Percentiles rank a stretch among this genome's conserved stretches.
phyloP scores from a whole-genome alignment of 2,329 filamentous ascomycete species.

The Clathrospora elynae region DNA sequence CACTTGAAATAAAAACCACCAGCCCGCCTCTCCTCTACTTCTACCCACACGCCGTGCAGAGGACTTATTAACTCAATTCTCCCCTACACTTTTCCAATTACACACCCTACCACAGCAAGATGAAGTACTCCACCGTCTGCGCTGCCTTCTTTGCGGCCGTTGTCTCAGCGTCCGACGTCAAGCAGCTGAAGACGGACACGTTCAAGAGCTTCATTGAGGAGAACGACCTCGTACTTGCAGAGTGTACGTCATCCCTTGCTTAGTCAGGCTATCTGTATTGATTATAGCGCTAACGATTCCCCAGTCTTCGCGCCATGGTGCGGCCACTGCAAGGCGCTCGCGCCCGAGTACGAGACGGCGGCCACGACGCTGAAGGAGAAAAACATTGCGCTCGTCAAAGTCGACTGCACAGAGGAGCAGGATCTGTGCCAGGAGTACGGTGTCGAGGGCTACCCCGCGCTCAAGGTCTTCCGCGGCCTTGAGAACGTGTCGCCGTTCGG shows the following conservation, averaged over 20 bases:
- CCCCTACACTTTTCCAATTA: conserved; percentile 11
- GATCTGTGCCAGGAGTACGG: conserved; percentile 89
- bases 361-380: conserved; percentile 85
- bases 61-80: conserved; percentile 12
- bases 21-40: conserved; percentile 21
- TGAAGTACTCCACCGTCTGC: conserved; percentile 47
- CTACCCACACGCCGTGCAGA: conserved; percentile 26
- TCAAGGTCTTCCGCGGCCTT: conserved; percentile 95
- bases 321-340: conserved; percentile 98
- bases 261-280: background rate
- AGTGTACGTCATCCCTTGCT: conserved; percentile 69
- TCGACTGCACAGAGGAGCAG: conserved; percentile 93
- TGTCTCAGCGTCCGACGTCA: conserved; percentile 76
- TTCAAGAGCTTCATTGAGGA: conserved; percentile 85
- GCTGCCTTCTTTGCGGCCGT: conserved; percentile 60
- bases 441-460: conserved; percentile 96
- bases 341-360: conserved; percentile 86
- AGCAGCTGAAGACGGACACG: conserved; percentile 80
- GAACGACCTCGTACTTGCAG: conserved; percentile 88
- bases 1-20: conserved; percentile 29
- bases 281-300: conserved; percentile 46
- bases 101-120: conserved; percentile 26
- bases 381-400: conserved; percentile 81
- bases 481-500: conserved; percentile 82
- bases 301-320: conserved; percentile 94